Conservation (phyloP, 352 stramenopile species). For the Globisporangium sylvaticum region DNA sequence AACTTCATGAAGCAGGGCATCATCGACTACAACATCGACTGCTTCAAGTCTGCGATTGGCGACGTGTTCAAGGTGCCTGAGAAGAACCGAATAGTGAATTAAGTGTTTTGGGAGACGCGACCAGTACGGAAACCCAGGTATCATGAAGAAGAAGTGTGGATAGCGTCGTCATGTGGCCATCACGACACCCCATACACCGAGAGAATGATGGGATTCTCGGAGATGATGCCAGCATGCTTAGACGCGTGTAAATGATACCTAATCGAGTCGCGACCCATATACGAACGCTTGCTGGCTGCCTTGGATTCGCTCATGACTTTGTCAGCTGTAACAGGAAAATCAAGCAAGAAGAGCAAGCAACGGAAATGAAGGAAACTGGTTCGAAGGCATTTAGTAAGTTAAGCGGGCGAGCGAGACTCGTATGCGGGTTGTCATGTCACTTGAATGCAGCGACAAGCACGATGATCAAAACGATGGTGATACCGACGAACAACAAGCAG, state of each 20-base stretch:
- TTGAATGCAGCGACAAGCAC: conserved; percentile 72
- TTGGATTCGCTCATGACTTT: background rate
- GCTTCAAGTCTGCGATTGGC: conserved; percentile 93
- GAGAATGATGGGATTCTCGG: background rate
- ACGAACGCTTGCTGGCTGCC: background rate
- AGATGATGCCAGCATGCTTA: background rate
- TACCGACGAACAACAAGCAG: conserved; percentile 75
- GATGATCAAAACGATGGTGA: conserved; percentile 78
- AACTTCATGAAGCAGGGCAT: conserved; percentile 98
- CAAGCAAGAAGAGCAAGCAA: background rate
- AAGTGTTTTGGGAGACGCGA: conserved; percentile 6
- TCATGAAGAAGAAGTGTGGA: background rate
- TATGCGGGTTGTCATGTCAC: conserved; percentile 18
- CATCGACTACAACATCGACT: conserved; percentile 99
- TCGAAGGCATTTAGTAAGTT: conserved; percentile 1
- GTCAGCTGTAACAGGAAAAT: background rate
- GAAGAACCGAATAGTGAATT: conserved; percentile 41
- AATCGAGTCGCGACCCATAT: background rate
- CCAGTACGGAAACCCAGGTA: background rate
- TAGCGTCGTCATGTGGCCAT: background rate
- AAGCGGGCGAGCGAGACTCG: background rate
- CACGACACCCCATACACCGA: background rate
- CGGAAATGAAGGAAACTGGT: background rate
- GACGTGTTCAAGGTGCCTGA: conserved; percentile 82
- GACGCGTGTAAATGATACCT: background rate